Percentiles rank a stretch among this genome's conserved stretches.
Conservation (phyloP, 306 rosid species). For the Inga leiocalycina region DNA sequence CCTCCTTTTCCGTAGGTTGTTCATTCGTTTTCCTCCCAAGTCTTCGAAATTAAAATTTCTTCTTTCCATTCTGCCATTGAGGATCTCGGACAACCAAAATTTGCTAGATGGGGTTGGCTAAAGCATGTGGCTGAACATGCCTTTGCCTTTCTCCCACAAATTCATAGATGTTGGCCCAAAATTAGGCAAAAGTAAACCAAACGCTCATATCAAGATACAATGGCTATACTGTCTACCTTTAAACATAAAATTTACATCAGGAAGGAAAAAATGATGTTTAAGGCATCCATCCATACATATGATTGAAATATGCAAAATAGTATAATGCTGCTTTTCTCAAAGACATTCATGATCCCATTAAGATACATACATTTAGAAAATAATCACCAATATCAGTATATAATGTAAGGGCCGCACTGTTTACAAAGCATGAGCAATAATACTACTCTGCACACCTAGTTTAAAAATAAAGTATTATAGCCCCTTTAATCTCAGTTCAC, state of each 20-base stretch:
- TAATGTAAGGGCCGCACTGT: neutral
- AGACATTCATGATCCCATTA: neutral
- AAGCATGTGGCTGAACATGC: neutral
- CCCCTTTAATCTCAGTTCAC: neutral
- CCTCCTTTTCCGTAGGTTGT: neutral
- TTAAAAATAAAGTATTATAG: neutral
- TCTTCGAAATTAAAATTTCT: neutral
- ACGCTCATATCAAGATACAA: neutral
- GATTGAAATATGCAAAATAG: neutral
- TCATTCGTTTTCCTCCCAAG: neutral
- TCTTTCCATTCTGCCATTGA: neutral
- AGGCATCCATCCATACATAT: neutral
- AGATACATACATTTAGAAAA: neutral
- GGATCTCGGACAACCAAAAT: neutral
- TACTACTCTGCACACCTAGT: neutral
- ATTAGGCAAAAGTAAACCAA: neutral
- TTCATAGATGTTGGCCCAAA: neutral
- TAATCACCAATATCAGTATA: neutral
- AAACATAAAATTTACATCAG: neutral
- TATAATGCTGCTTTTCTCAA: neutral
- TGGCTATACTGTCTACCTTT: neutral
- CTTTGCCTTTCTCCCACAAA: neutral
- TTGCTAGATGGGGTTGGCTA: neutral
- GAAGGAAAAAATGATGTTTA: neutral
- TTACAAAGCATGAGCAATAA: neutral